Conservation (phyloP, 306 rosid species). For the Crotalaria pallida region DNA sequence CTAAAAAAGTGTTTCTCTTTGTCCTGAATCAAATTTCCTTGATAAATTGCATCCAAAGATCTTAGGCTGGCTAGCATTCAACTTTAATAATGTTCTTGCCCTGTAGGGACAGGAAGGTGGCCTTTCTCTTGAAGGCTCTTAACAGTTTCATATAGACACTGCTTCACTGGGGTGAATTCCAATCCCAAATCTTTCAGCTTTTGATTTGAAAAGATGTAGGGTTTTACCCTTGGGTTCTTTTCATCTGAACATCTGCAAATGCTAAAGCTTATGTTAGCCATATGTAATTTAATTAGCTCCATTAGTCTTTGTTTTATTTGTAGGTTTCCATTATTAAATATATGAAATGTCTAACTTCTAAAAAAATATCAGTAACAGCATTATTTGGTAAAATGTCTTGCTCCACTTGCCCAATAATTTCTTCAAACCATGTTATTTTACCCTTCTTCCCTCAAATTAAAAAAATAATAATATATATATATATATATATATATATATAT, state of each 20-base stretch:
- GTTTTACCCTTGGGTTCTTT: constrained; percentile 62
- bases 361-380: too few species aligned
- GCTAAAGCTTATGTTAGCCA: neutral
- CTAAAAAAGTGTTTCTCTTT: neutral
- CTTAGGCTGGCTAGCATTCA: neutral
- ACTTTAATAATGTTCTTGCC: constrained; percentile 28
- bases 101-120: constrained; percentile 47
- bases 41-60: neutral
- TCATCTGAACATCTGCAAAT: constrained; percentile 69
- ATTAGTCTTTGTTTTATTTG: too few species aligned
- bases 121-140: constrained; percentile 84
- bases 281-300: too few species aligned
- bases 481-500: too few species aligned
- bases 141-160: constrained; percentile 77
- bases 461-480: too few species aligned
- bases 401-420: too few species aligned
- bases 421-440: too few species aligned
- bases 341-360: too few species aligned
- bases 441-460: too few species aligned
- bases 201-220: constrained; percentile 65
- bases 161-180: constrained; percentile 68
- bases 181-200: constrained; percentile 71
- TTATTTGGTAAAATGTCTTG: too few species aligned
- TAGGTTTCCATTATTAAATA: too few species aligned
- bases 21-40: neutral